These are phyloP conservation scores for Exophiala phaeomuriformis DNA, from an alignment of 2,329 filamentous ascomycete genomes.

Conservation along the genomic window DNA sequence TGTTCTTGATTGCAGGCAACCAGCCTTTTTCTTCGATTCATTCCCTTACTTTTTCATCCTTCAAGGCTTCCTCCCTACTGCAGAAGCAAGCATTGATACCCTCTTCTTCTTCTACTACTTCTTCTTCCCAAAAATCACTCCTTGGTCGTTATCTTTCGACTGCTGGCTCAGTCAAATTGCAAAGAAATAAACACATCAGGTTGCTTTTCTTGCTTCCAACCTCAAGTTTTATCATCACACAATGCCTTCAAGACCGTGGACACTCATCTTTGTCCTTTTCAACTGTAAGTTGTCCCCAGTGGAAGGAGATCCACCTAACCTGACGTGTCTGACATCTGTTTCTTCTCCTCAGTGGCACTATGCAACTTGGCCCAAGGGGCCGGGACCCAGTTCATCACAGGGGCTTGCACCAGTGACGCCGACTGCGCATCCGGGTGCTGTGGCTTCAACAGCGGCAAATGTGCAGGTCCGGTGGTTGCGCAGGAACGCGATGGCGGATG, in stretches of 20 bases:
- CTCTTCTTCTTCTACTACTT: no score
- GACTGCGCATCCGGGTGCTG: conserved; percentile 36
- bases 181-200: no score
- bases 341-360: background rate
- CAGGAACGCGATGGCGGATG: conserved; percentile 28
- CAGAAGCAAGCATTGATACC: no score
- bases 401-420: conserved; percentile 33
- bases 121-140: no score
- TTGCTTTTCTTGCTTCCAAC: no score
- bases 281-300: conserved; percentile 11
- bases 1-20: no score
- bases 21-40: no score
- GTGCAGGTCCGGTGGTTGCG: conserved; percentile 29
- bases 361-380: background rate
- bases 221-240: no score
- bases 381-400: conserved; percentile 23
- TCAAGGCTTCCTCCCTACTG: no score
- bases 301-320: background rate
- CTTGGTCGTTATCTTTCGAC: no score
- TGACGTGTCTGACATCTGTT: background rate
- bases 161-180: no score
- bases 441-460: conserved; percentile 32
- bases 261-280: conserved; percentile 9
- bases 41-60: no score
- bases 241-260: conserved; percentile 12